Evolutionary conservation across 345 rosid genomes (phyloP).

Genomic region (Eutrema heterophyllum): DNA sequence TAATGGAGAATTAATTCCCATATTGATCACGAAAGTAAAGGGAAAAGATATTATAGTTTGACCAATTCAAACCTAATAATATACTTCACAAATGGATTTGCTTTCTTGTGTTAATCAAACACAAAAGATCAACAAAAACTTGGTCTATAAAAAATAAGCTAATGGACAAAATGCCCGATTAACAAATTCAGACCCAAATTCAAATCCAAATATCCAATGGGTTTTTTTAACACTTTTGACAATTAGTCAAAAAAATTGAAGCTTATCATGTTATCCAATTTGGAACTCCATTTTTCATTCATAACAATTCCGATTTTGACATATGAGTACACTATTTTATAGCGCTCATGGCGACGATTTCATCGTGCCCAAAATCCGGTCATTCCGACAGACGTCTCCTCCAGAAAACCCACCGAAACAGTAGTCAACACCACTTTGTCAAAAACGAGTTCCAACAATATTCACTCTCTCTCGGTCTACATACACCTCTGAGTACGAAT

Average conservation of each 20-base stretch:
- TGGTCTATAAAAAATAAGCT: background rate
- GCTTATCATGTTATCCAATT: no score
- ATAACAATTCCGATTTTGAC: no score
- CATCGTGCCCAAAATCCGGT: background rate
- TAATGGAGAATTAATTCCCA: no score
- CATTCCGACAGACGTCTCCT: background rate
- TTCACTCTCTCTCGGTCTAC: background rate
- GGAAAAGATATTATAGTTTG: background rate
- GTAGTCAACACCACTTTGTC: background rate
- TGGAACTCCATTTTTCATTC: no score
- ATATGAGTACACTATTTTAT: no score
- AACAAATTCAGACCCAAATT: background rate
- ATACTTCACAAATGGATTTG: background rate
- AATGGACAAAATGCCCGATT: background rate
- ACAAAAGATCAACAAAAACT: background rate
- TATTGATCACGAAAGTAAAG: no score
- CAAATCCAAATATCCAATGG: background rate
- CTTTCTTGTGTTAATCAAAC: background rate
- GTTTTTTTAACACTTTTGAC: no score
- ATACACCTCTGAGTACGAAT: conserved; percentile 34
- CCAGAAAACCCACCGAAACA: background rate
- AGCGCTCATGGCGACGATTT: background rate
- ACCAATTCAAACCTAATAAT: background rate
- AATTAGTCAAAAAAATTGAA: no score
- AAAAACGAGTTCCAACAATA: no score